Percentiles rank a stretch among this genome's conserved stretches.
These are phyloP conservation scores for Ehretia macrophylla DNA, from an alignment of 257 asterid species.

Conservation along the genomic window DNA sequence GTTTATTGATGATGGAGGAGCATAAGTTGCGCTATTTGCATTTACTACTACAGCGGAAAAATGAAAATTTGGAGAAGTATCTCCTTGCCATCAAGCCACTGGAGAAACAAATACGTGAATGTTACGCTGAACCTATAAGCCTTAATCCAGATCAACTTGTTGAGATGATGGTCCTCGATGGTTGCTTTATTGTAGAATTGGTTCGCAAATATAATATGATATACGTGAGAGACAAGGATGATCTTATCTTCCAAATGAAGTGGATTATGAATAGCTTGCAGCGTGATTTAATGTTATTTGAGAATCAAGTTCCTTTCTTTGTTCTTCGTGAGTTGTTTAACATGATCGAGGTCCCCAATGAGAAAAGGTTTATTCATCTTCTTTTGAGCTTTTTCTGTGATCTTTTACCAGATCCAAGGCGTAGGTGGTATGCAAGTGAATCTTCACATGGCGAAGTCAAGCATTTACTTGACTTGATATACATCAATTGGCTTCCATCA, in stretches of 20 bases:
- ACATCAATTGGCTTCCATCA: constrained; percentile 14
- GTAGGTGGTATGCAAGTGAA: neutral
- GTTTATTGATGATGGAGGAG: constrained; percentile 24
- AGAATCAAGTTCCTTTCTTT: constrained; percentile 23
- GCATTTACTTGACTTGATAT: constrained; percentile 25
- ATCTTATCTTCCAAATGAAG: constrained; percentile 1
- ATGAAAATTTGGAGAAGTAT: constrained; percentile 1
- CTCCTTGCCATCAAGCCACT: constrained; percentile 1
- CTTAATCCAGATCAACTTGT: constrained; percentile 12
- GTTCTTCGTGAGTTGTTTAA: constrained; percentile 20
- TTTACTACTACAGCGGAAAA: constrained; percentile 11
- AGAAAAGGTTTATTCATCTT: constrained; percentile 11
- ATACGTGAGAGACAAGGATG: neutral
- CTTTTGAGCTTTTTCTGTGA: constrained; percentile 2
- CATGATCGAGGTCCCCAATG: constrained; percentile 16
- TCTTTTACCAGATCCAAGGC: constrained; percentile 12
- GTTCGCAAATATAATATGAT: neutral
- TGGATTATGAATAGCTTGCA: constrained; percentile 19
- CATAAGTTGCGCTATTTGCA: constrained; percentile 27
- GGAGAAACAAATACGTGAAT: constrained; percentile 13
- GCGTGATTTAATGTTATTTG: constrained; percentile 24
- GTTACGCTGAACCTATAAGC: constrained; percentile 20
- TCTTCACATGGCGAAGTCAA: constrained; percentile 1
- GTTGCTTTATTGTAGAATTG: constrained; percentile 36
- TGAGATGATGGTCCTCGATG: constrained; percentile 37